Base-by-base conservation (phyloP, 2,329 filamentous ascomycete genomes). In the Aspergillus candidus region DNA sequence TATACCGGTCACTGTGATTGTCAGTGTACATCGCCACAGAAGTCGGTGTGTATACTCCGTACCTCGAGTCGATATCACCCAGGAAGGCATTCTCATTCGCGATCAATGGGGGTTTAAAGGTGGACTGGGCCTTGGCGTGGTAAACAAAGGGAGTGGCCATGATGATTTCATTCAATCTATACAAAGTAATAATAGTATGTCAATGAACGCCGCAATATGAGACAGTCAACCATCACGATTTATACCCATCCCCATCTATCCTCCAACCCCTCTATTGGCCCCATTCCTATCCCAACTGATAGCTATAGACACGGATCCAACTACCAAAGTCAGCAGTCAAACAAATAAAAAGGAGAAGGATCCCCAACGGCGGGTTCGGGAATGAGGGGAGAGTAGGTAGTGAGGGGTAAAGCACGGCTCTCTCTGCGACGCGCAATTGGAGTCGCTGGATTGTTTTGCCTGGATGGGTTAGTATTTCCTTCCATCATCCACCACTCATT, bases 81-180 rank as follows among this genome's bases (percentile, higher is more conserved):
- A 86, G 72, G 60, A 73, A 86, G 27, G 80, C 81, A 57, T 86
- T 86, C 49, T 83, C 78, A 54, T 82, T 82, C 31, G 80, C 78
- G 48, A 86, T 80, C 38, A 83, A 73, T 5, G 80, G 81, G 3
- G 80, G 80, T 56, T 83, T 78, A 66, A 77, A 83, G 32, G 67
- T 71, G 18, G 70, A 72, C 60, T 83, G 79, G 0, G 79, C 79
- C 57, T 80, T 72, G 40, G 72, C 57, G 61, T 73, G 77, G 66
- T 83, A 74, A 40, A 68, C 71, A 61, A 79, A 72, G 32, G 61
- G 57, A 41, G 62, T 55, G 27, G 66, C 43, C 67, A 68, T 71
- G 50, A 38, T 54, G 47, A 34, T 62, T n/a, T 22, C 15, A 11
- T 11, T 35, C 11, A 18, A 38, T 7, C 11, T n/a, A 32, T 10